Evolutionary conservation across 306 rosid genomes (phyloP), one percentile per base, ranked within the genome.

Genomic region (Vachellia collinsii): DNA sequence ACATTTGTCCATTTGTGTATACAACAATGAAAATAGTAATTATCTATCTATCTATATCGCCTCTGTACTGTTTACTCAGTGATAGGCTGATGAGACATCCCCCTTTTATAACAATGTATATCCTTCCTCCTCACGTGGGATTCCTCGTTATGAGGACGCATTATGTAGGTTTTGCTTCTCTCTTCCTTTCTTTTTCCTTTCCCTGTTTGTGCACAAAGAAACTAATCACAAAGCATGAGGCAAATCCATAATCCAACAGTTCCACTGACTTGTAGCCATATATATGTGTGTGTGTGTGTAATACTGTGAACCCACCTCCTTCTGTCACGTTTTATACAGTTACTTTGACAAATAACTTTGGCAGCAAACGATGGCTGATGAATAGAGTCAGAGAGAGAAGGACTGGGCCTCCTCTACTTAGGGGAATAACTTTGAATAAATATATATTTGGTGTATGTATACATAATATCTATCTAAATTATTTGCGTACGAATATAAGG

Each of bases 1-100:
- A 63, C 70, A 77, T 80, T 80, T 82, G 82, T 83, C 87, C 81
- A 83, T 77, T 80, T 80, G 17, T 78, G 69, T 78, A 77, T 42
- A 73, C 53, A 53, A 1, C 34, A 29, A 29, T 29, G 2, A 2
- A 0, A 11, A 23, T 22, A 59, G 58, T 46, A 47, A 75, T 46
- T 38, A 86, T 70, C 13, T 8, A 3, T 20, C 0, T 0, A 17
- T 53, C 8, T 77, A 48, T 48, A 7, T 61, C 46, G 34, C 34
- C 34, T 78, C 22, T 44, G 39, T 84, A 78, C 87, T 81, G 74
- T 84, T 83, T 65, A 79, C 79, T 29, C 66, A 84, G 71, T 78
- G 78, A 81, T 56, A 29, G 73, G 75, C 59, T 78, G 82, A 83
- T 47, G 82, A 78, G 84, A 84, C 87, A 63, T 84, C 25, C 76